A percentile compares a stretch with the other conserved stretches of the same genome.
Conservation (phyloP, 768 basidiomycete species). For the Suillus discolor region DNA sequence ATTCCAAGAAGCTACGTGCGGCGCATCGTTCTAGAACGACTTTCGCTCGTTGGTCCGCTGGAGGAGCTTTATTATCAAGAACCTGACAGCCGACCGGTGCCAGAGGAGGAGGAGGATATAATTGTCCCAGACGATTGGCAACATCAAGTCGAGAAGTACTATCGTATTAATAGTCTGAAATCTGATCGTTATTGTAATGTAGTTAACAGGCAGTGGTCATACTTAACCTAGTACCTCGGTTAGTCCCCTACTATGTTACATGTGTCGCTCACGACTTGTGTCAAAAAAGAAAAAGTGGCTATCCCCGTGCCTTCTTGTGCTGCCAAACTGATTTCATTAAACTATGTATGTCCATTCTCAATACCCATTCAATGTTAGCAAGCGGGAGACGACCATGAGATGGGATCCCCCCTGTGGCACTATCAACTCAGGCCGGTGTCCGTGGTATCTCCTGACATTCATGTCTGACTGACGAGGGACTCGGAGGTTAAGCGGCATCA, state of each 20-base stretch:
- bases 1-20: background rate
- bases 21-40: background rate
- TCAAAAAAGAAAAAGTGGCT: background rate
- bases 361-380: background rate
- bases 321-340: background rate
- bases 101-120: background rate
- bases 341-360: background rate
- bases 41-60: background rate
- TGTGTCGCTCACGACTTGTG: background rate
- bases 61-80: background rate
- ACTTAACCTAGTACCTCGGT: background rate
- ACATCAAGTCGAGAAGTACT: constrained; percentile 1
- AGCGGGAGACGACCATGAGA: background rate
- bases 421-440: constrained; percentile 38
- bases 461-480: constrained; percentile 3
- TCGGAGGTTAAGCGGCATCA: constrained; percentile 9
- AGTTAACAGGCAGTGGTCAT: background rate
- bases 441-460: constrained; percentile 12
- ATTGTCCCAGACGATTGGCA: background rate
- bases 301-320: background rate
- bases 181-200: background rate
- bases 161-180: background rate
- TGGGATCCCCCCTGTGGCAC: constrained; percentile 36
- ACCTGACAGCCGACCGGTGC: background rate
- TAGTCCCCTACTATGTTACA: background rate